Conservation (phyloP, 257 asterid species). For the Nicotiana attenuata region DNA sequence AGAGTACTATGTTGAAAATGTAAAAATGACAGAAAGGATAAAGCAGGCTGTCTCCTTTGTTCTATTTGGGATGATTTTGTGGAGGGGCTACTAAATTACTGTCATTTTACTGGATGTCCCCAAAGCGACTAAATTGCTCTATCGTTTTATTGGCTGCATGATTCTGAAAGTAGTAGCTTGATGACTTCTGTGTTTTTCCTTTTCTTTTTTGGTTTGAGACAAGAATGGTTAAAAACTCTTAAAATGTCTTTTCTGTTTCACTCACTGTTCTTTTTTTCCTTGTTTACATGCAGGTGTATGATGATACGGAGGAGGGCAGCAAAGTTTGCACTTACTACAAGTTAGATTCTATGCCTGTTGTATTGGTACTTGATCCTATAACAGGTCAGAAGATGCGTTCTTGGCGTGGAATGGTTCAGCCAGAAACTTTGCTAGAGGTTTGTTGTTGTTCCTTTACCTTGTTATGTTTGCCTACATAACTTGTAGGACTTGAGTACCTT, state of each 20-base stretch:
- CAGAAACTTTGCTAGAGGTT: constrained; percentile 89
- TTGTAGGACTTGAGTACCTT: not conserved
- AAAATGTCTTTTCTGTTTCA: not conserved
- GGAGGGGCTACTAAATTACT: not conserved
- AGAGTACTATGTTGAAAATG: not conserved
- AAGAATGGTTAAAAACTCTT: not conserved
- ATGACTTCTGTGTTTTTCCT: not conserved
- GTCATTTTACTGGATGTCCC: not conserved
- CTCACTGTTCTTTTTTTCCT: constrained; percentile 12
- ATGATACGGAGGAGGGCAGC: constrained; percentile 95
- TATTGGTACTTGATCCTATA: constrained; percentile 81
- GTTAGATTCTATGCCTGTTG: constrained; percentile 70
- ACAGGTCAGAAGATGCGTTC: constrained; percentile 94
- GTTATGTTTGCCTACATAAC: not conserved
- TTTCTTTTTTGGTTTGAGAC: not conserved
- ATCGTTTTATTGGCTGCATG: not conserved
- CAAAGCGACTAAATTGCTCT: not conserved
- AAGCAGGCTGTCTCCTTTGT: not conserved
- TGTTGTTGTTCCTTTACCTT: not conserved
- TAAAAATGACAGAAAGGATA: not conserved
- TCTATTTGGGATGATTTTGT: not conserved
- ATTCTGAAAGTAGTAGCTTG: not conserved
- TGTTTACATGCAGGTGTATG: constrained; percentile 52
- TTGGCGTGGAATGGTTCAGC: constrained; percentile 97
- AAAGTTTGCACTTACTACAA: constrained; percentile 90